These are phyloP conservation scores for Amyloporia xantha DNA, from an alignment of 768 basidiomycete genomes.

Conservation along the genomic window DNA sequence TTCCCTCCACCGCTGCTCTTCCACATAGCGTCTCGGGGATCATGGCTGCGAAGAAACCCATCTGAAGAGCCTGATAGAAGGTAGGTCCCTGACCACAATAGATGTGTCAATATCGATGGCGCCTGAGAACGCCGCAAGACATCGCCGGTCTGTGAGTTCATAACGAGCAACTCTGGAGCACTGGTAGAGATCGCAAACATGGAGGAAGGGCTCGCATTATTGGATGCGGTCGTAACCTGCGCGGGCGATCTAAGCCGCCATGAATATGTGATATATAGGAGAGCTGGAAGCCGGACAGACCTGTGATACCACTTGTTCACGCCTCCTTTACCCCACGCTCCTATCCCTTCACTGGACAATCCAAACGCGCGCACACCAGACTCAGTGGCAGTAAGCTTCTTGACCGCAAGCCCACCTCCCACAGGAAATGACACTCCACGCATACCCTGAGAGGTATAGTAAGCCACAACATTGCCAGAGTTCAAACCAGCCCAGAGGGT, in stretches of 20 bases:
- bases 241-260: neutral
- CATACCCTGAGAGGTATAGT: slow-evolving; percentile 55
- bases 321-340: slow-evolving; percentile 80
- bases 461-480: slow-evolving; percentile 61
- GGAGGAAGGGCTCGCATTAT: slow-evolving; percentile 43
- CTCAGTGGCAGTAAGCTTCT: slow-evolving; percentile 72
- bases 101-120: slow-evolving; percentile 55
- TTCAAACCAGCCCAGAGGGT: slow-evolving; percentile 81
- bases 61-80: slow-evolving; percentile 68
- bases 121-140: slow-evolving; percentile 50
- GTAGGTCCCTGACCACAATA: slow-evolving; percentile 48
- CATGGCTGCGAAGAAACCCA: slow-evolving; percentile 67
- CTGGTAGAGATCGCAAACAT: slow-evolving; percentile 51
- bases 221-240: slow-evolving; percentile 32
- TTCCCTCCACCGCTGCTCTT: slow-evolving; percentile 31
- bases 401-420: slow-evolving; percentile 61
- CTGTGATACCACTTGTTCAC: slow-evolving; percentile 76
- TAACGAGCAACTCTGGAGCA: slow-evolving; percentile 54
- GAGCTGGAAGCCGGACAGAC: too few relatives aligned
- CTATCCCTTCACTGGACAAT: slow-evolving; percentile 55
- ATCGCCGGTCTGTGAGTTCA: slow-evolving; percentile 71
- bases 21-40: slow-evolving; percentile 54
- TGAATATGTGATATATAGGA: too few relatives aligned
- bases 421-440: slow-evolving; percentile 72
- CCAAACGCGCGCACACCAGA: slow-evolving; percentile 67